These are phyloP conservation scores for Paecilomyces sp. DNA, from an alignment of 2,329 filamentous ascomycete genomes.

Conservation along the genomic window DNA sequence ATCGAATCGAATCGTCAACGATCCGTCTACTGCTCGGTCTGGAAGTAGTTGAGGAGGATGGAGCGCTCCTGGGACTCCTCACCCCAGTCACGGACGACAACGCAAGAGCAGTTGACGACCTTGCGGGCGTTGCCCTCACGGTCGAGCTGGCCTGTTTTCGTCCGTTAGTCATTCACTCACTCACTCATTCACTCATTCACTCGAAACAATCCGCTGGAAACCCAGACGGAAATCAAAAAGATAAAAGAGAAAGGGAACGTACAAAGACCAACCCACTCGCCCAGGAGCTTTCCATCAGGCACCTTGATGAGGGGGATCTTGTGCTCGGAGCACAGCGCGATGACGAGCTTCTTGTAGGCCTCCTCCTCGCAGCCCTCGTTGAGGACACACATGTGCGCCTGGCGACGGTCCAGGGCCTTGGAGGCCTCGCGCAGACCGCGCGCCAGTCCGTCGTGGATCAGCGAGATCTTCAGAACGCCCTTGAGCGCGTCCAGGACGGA, in stretches of 20 bases:
- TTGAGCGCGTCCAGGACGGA: conserved; percentile 97
- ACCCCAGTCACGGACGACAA: conserved; percentile 99
- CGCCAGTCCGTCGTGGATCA: conserved; percentile 99
- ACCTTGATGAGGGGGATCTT: conserved; percentile 99
- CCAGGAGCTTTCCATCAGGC: conserved; percentile 97
- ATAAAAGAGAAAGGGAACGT: conserved; percentile 47
- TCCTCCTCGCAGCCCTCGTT: conserved; percentile 99
- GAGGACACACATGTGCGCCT: conserved; percentile 99
- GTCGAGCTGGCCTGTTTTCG: conserved; percentile 76
- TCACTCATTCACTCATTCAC: too few species aligned
- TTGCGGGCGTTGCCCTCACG: conserved; percentile 99
- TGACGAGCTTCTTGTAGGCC: conserved; percentile 99
- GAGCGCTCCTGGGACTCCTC: conserved; percentile 99
- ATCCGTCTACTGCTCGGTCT: conserved; percentile 56
- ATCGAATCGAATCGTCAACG: neutral
- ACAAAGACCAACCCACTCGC: conserved; percentile 99
- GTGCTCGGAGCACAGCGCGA: conserved; percentile 98
- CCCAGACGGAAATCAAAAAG: too few species aligned
- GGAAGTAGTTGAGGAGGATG: conserved; percentile 99
- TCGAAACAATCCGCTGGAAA: too few species aligned
- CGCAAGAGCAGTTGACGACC: conserved; percentile 99
- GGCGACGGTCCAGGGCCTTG: conserved; percentile 96
- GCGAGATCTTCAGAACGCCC: conserved; percentile 95
- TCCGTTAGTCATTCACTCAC: too few species aligned
- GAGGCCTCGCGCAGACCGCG: conserved; percentile 96